Percentiles rank a stretch among this genome's conserved stretches.
Conservation (phyloP, 106 monocot genomes). For the Dendrobium chrysotoxum region DNA sequence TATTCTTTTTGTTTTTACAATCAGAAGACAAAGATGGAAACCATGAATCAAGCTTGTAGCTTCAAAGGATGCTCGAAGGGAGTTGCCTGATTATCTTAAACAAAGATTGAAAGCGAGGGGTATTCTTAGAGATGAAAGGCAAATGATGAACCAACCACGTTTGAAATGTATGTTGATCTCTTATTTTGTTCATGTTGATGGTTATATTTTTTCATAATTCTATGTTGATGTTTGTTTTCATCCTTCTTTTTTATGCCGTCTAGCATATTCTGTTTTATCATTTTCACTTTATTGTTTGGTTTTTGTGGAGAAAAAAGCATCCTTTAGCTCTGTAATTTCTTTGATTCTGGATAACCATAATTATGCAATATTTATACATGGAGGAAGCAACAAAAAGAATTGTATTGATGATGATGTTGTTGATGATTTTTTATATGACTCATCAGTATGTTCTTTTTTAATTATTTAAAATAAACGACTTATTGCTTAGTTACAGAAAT, state of each 20-base stretch:
- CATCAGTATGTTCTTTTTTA: neutral
- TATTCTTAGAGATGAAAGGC: slow-evolving; percentile 62
- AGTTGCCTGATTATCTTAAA: slow-evolving; percentile 84
- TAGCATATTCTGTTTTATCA: neutral
- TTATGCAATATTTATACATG: too few species aligned
- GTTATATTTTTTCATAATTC: neutral
- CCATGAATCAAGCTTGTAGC: slow-evolving; percentile 4
- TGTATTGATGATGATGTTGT: neutral
- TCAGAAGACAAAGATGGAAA: slow-evolving; percentile 25
- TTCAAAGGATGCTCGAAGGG: slow-evolving; percentile 28
- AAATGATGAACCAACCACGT: slow-evolving; percentile 12
- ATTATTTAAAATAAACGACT: neutral
- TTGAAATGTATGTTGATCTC: slow-evolving; percentile 29
- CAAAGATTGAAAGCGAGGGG: slow-evolving; percentile 84
- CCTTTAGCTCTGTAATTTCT: too few species aligned
- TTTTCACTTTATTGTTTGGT: neutral
- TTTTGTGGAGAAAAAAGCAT: too few species aligned
- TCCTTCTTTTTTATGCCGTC: neutral
- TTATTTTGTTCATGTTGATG: neutral
- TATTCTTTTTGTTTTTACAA: neutral
- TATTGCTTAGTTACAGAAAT: slow-evolving; percentile 30
- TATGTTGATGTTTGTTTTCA: neutral
- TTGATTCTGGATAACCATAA: too few species aligned
- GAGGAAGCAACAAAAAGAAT: too few species aligned
- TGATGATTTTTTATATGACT: neutral